A percentile compares a stretch with the other conserved stretches of the same genome.
phyloP scores from a whole-genome alignment of 176 grass and related monocot genomes.

The Carex kokanica region DNA sequence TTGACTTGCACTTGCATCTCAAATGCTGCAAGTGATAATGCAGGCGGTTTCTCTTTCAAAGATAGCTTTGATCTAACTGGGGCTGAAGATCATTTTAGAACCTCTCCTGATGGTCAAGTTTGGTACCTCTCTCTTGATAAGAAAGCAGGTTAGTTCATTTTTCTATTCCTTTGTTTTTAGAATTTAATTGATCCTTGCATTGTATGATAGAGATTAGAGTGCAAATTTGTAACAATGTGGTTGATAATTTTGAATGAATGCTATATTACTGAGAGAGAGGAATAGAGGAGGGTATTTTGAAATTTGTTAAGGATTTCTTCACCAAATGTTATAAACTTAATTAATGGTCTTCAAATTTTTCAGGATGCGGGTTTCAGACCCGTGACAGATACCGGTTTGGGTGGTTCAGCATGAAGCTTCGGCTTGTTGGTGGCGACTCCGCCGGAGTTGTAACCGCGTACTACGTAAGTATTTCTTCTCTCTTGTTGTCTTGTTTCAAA shows the following conservation, averaged over 20 bases:
- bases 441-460: conserved; percentile 91
- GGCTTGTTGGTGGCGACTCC: conserved; percentile 92
- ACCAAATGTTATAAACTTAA: neutral
- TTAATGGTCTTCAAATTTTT: neutral
- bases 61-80: conserved; percentile 84
- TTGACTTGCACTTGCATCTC: neutral
- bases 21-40: neutral
- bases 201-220: neutral
- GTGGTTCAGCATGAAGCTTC: conserved; percentile 99
- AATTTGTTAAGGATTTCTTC: neutral
- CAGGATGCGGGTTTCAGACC: conserved; percentile 92
- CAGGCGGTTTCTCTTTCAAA: conserved; percentile 43
- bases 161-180: too few species aligned
- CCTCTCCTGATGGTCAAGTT: conserved; percentile 85
- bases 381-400: conserved; percentile 69
- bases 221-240: neutral
- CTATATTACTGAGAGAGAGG: neutral
- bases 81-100: conserved; percentile 78
- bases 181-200: neutral
- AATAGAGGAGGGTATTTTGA: too few species aligned
- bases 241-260: neutral
- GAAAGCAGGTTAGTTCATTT: conserved; percentile 43
- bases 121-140: conserved; percentile 96
- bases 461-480: conserved; percentile 43
- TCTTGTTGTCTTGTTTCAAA: neutral